Evolutionary conservation across 352 stramenopile genomes (phyloP).

Genomic region (Phytophthora cactorum): DNA sequence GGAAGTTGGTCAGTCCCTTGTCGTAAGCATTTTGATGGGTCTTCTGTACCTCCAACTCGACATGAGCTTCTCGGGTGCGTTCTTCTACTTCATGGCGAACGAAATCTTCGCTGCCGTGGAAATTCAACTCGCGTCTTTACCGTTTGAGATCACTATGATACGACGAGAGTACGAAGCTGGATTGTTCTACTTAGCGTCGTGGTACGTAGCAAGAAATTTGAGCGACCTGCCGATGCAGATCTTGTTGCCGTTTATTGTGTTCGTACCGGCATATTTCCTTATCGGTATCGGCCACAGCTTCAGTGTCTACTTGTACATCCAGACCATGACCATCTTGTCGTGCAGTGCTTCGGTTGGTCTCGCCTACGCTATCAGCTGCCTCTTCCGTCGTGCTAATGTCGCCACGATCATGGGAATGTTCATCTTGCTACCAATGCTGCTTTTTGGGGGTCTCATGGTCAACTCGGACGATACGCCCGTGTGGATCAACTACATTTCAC

Average conservation of each 20-base stretch:
- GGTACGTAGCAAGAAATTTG: conserved; percentile 58
- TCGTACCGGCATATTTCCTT: conserved; percentile 52
- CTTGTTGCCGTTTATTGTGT: conserved; percentile 45
- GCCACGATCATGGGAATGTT: conserved; percentile 51
- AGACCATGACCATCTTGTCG: conserved; percentile 42
- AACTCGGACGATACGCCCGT: conserved; percentile 41
- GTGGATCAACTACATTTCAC: conserved; percentile 66
- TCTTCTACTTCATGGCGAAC: conserved; percentile 56
- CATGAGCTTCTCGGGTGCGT: conserved; percentile 42
- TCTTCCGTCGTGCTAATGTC: conserved; percentile 38
- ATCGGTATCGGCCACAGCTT: conserved; percentile 44
- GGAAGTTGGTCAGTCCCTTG: background rate
- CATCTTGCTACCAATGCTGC: conserved; percentile 50
- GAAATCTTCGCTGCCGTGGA: conserved; percentile 36
- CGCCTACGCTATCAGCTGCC: conserved; percentile 44
- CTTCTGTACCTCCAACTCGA: conserved; percentile 59
- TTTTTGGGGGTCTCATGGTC: conserved; percentile 59
- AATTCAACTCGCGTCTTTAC: conserved; percentile 29
- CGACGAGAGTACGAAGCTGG: conserved; percentile 43
- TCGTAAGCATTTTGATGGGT: conserved; percentile 19
- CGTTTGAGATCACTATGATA: conserved; percentile 43
- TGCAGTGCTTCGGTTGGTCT: conserved; percentile 25
- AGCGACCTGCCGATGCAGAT: conserved; percentile 58
- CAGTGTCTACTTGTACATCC: conserved; percentile 44
- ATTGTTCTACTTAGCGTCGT: conserved; percentile 45